Evolutionary conservation across 371 early-diverging fungal species (phyloP), one percentile per base, ranked within the genome.

Genomic region (Mucor plumbeus): DNA sequence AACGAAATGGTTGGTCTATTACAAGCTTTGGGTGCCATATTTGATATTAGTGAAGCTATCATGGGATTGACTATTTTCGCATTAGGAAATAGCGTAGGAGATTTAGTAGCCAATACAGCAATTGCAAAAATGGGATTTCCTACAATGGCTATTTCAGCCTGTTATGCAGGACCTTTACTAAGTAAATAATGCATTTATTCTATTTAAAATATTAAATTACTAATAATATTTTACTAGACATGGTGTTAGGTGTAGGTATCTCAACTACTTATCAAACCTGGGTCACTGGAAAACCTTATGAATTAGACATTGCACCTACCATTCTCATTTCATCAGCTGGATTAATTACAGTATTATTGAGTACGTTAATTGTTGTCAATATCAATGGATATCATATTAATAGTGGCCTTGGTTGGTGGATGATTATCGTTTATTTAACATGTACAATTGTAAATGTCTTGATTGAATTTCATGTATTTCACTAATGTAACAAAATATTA

Each of bases 21-120:
- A 31, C 92, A 90, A 73, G 84, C 94, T 4, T 74, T 94, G 15
- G 94, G 94, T 3, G 75, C 88, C 47, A 88, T 94, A 26, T 78
- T 93, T 21, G 78, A 84, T 38, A 81, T 95, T 47, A 91, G 88
- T 69, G 93, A 94, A 48, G 89, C 90, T 35, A 92, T 95, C 55
- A 82, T 95, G 64, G 95, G 95, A 0, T 70, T 94, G 68, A 94
- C 95, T 1, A 81, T 95, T 5, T 91, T 95, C 78, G 95, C 93
- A 4, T 79, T 92, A 79, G 94, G 94, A 6, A 93, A 92, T 70
- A 92, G 92, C 64, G 74, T 94, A 11, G 94, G 94, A 26, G 95
- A 95, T 68, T 76, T 94, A 36, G 90, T 93, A 4, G 90, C 95
- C 3, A 93, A 95, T 68, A 83, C 94, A n/a, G 88, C 95, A 11